These are phyloP conservation scores for Claviceps digitariae DNA, from an alignment of 2,329 filamentous ascomycete genomes.

Conservation along the genomic window DNA sequence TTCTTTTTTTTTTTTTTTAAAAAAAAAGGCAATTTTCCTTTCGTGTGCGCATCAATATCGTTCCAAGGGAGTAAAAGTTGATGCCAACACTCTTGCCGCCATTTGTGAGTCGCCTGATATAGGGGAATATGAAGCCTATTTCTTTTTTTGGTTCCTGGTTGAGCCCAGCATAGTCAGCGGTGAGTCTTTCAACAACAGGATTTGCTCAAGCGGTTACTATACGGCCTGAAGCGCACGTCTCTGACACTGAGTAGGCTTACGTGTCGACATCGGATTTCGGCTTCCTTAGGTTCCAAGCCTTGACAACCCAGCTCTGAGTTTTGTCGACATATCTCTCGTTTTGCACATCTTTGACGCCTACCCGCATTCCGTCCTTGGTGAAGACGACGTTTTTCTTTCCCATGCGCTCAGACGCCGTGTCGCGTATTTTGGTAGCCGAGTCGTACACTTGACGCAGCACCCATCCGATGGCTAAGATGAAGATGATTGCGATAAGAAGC, in stretches of 20 bases:
- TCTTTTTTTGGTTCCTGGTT: conserved; percentile 6
- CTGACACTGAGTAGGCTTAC: conserved; percentile 6
- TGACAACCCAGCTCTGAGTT: conserved; percentile 56
- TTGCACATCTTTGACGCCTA: conserved; percentile 55
- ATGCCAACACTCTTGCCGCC: neutral
- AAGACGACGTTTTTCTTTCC: conserved; percentile 63
- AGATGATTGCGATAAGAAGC: conserved; percentile 45
- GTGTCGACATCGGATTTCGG: conserved; percentile 10
- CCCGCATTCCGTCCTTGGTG: conserved; percentile 59
- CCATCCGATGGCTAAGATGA: conserved; percentile 45
- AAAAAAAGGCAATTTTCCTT: neutral
- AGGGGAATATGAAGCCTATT: neutral
- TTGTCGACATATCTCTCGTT: conserved; percentile 60
- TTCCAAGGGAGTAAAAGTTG: neutral
- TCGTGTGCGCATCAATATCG: neutral
- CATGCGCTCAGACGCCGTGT: conserved; percentile 54
- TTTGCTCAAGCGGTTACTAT: neutral
- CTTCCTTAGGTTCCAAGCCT: conserved; percentile 48
- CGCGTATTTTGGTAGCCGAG: conserved; percentile 50
- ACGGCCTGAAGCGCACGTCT: neutral
- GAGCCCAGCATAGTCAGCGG: neutral
- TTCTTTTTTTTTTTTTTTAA: too few species aligned
- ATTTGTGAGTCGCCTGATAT: neutral
- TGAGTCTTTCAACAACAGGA: neutral
- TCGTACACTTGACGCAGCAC: conserved; percentile 62